These are phyloP conservation scores for Papiliotrema laurentii DNA, from an alignment of 1,284 basidiomycete species.

Conservation along the genomic window DNA sequence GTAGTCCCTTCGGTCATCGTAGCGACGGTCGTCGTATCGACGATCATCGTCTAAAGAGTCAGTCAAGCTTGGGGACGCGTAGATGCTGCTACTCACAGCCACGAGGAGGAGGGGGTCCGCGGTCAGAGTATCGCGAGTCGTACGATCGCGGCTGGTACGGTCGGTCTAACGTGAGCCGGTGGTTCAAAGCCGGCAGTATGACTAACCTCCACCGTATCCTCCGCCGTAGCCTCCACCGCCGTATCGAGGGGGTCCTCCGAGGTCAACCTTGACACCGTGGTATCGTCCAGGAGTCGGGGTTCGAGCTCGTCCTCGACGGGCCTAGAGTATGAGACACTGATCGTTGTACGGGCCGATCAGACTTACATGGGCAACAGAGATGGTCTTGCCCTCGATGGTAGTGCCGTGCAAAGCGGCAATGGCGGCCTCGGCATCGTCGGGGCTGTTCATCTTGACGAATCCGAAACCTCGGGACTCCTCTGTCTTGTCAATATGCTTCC, in stretches of 20 bases:
- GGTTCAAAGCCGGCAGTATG: no score
- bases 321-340: constrained; percentile 52
- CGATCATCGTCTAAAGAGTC: constrained; percentile 34
- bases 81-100: neutral
- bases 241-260: constrained; percentile 69
- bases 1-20: constrained; percentile 45
- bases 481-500: constrained; percentile 8
- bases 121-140: constrained; percentile 42
- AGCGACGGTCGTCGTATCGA: constrained; percentile 38
- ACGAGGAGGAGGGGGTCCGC: constrained; percentile 30
- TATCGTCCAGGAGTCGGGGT: constrained; percentile 94
- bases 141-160: constrained; percentile 48
- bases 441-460: constrained; percentile 90
- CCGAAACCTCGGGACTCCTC: constrained; percentile 91
- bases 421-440: constrained; percentile 83
- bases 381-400: constrained; percentile 77
- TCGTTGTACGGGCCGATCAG: no score
- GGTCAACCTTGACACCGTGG: constrained; percentile 53
- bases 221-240: constrained; percentile 50
- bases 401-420: constrained; percentile 76
- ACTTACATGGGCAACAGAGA: constrained; percentile 79
- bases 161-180: constrained; percentile 30
- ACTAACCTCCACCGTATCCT: constrained; percentile 15
- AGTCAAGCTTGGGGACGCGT: neutral
- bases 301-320: constrained; percentile 85